Percentiles rank a stretch among this genome's conserved stretches.
Conservation (phyloP, 2,329 filamentous ascomycete species). For the Parastagonospora avenae region DNA sequence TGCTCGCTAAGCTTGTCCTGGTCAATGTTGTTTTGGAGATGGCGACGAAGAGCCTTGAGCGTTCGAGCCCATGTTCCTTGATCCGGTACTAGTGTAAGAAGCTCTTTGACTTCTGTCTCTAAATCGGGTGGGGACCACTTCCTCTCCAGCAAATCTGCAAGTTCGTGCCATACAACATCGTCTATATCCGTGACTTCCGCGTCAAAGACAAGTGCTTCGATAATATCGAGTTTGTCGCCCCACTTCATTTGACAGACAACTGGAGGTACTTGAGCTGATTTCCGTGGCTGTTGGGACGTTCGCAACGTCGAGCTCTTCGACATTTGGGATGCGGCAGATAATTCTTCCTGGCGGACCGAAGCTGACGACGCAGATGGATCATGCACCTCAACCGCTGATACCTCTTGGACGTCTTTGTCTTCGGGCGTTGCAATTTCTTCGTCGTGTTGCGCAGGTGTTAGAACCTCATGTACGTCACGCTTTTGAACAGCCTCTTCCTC, state of each 20-base stretch:
- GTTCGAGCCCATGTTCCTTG: background rate
- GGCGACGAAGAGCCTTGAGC: slow-evolving; percentile 19
- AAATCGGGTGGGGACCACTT: slow-evolving; percentile 27
- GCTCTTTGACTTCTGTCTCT: slow-evolving; percentile 22
- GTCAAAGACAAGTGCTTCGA: slow-evolving; percentile 40
- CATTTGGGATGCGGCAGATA: too few species aligned
- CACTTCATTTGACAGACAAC: slow-evolving; percentile 41
- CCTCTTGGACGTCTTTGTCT: too few species aligned
- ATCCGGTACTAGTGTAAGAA: slow-evolving; percentile 17
- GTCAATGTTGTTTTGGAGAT: slow-evolving; percentile 13
- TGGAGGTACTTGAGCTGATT: background rate
- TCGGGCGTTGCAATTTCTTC: too few species aligned
- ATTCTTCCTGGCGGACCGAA: too few species aligned
- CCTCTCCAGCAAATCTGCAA: slow-evolving; percentile 5
- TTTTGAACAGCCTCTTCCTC: too few species aligned
- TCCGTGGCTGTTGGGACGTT: background rate
- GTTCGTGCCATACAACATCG: slow-evolving; percentile 42
- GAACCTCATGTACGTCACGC: too few species aligned
- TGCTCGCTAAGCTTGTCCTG: slow-evolving; percentile 15
- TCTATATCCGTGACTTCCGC: slow-evolving; percentile 27
- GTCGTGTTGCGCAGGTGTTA: too few species aligned
- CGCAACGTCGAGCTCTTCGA: background rate
- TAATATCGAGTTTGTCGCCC: slow-evolving; percentile 50
- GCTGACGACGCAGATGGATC: too few species aligned
- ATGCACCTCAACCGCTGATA: too few species aligned